Conservation (phyloP, 768 basidiomycete species). For the Mycena alexandri region DNA sequence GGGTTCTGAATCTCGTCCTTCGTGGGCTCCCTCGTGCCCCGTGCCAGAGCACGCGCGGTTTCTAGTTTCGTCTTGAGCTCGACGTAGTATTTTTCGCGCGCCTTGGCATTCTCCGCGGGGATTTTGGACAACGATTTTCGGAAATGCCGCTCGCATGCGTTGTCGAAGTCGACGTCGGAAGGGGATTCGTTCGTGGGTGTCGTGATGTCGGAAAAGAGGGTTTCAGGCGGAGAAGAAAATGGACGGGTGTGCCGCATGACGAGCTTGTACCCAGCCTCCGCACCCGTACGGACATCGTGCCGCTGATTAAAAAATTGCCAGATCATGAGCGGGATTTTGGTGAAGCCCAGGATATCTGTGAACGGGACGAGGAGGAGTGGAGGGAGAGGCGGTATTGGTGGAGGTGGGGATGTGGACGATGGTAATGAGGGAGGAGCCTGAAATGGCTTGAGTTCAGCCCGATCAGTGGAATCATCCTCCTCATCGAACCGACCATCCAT, state of each 20-base stretch:
- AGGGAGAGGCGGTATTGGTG: slow-evolving; percentile 67
- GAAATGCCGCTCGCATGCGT: slow-evolving; percentile 74
- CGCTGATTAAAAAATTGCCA: slow-evolving; percentile 95
- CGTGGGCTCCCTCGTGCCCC: slow-evolving; percentile 84
- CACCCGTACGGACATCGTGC: slow-evolving; percentile 81
- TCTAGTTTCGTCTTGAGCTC: slow-evolving; percentile 74
- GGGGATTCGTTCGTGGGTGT: slow-evolving; percentile 32
- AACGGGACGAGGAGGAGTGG: slow-evolving; percentile 85
- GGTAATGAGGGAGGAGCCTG: slow-evolving; percentile 6
- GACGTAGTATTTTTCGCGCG: slow-evolving; percentile 83
- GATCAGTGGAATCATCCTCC: slow-evolving; percentile 36
- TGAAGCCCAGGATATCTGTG: slow-evolving; percentile 82
- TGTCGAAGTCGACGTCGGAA: slow-evolving; percentile 81
- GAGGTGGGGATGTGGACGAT: slow-evolving; percentile 11
- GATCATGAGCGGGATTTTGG: slow-evolving; percentile 89
- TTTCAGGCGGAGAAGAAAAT: slow-evolving; percentile 55
- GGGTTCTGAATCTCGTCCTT: slow-evolving; percentile 84
- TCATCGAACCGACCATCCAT: slow-evolving; percentile 85
- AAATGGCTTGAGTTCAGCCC: slow-evolving; percentile 3
- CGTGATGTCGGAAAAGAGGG: slow-evolving; percentile 42
- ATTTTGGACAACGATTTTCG: slow-evolving; percentile 69
- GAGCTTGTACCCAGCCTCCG: slow-evolving; percentile 84
- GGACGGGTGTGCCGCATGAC: slow-evolving; percentile 74
- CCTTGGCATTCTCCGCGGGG: slow-evolving; percentile 71
- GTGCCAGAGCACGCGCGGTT: slow-evolving; percentile 80